Base-by-base conservation (phyloP, 257 asterid species). In the Verbascum thapsus region DNA sequence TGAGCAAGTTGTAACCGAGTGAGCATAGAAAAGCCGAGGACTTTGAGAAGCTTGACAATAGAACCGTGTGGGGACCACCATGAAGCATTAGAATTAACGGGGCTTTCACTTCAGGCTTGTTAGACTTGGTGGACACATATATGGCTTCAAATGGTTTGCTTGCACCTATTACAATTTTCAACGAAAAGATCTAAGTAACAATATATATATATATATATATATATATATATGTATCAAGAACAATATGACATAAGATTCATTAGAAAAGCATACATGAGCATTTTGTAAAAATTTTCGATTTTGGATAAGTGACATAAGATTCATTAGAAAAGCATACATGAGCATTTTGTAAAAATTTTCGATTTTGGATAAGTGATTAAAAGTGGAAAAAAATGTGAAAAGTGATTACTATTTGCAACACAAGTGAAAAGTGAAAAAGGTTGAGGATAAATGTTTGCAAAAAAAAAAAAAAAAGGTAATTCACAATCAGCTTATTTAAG, bases 51-150 rank as follows among this genome's bases (percentile, higher is more conserved):
- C 95, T 85, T 65, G 96, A 41, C 58, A 78, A 32, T 22, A 75
- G 75, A 20, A 79, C 87, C 54, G 83, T 1, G 72, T 92, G 97
- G 43, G 99, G 97, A 56, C 99, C 99, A 18, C 99, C 97, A 20
- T 92, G 97, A 69, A 92, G 83, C 52, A 89, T 66, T 40, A 84
- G 90, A 42, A 92, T 81, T 32, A 89, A 68, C 3, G 99, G 97
- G 73, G 79, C 88, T 13, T 38, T 72, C 34, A 43, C 58, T 37
- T 76, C 77, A 11, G 76, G 59, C 73, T 76, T 78, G 75, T 63
- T 77, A 6, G 81, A 66, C 64, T 85, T 79, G 73, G 97, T 86
- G 10, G 96, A 92, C 50, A 90, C 94, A 41, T 75, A 78, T 74
- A 92, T 92, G 41, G 96, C 94, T 75, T 92, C 97, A 78, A 77